Conservation (phyloP, 176 grass and related monocot species). For the Lolium perenne region DNA sequence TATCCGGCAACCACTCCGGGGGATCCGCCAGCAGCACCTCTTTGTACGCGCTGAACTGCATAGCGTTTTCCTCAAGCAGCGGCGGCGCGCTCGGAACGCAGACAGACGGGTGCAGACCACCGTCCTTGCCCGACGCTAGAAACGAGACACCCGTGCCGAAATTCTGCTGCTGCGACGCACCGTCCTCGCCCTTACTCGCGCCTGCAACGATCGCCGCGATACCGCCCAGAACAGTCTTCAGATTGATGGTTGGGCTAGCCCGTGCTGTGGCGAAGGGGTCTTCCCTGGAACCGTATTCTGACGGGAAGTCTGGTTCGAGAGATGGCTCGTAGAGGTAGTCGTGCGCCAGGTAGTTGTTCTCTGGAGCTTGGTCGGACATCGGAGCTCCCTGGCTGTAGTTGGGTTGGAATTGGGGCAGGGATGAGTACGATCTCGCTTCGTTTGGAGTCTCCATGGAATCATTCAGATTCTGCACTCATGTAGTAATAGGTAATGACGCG, state of each 20-base stretch:
- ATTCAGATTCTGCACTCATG: slow-evolving; percentile 35
- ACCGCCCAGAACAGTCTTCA: slow-evolving; percentile 72
- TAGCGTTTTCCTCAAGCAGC: slow-evolving; percentile 58
- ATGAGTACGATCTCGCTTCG: slow-evolving; percentile 61
- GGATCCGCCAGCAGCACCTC: slow-evolving; percentile 73
- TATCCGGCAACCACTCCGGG: slow-evolving; percentile 89
- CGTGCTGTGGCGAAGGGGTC: slow-evolving; percentile 29
- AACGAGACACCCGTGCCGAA: slow-evolving; percentile 75
- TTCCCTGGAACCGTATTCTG: slow-evolving; percentile 44
- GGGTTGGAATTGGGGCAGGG: slow-evolving; percentile 48
- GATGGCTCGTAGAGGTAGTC: slow-evolving; percentile 57
- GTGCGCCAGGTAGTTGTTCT: slow-evolving; percentile 30
- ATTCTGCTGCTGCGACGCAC: slow-evolving; percentile 33
- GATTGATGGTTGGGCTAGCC: slow-evolving; percentile 61
- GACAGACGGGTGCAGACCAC: slow-evolving; percentile 77
- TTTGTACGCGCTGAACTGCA: slow-evolving; percentile 56
- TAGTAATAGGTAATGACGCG: slow-evolving; percentile 14
- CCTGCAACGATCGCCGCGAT: slow-evolving; percentile 62
- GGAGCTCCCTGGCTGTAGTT: slow-evolving; percentile 30
- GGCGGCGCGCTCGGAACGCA: slow-evolving; percentile 82
- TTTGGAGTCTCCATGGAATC: slow-evolving; percentile 64
- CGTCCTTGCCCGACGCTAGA: slow-evolving; percentile 63
- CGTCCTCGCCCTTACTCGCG: slow-evolving; percentile 35
- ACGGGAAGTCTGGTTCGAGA: slow-evolving; percentile 55
- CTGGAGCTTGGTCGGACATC: slow-evolving; percentile 28